Percentiles rank a stretch among this genome's conserved stretches.
phyloP scores from a whole-genome alignment of 148 eudicot genomes.

The Fagopyrum tataricum region DNA sequence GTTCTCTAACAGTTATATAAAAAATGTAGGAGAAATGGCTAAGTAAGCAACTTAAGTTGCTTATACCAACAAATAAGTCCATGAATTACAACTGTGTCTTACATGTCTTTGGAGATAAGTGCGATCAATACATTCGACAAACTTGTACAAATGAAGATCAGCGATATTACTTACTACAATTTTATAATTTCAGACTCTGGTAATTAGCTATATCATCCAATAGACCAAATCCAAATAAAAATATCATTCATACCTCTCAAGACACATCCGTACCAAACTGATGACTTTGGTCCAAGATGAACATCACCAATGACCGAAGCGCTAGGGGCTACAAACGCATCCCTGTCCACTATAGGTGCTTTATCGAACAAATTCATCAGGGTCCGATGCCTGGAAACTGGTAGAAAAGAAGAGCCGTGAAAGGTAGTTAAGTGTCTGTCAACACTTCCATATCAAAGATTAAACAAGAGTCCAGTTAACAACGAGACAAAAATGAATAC shows the following conservation, averaged over 20 bases:
- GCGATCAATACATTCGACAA: neutral
- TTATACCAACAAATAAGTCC: too few species aligned
- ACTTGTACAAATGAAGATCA: neutral
- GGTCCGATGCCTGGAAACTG: slow-evolving; percentile 79
- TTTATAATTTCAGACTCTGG: neutral
- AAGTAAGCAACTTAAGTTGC: too few species aligned
- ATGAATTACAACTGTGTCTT: too few species aligned
- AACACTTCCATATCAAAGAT: neutral
- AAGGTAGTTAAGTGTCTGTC: neutral
- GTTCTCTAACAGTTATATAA: too few species aligned
- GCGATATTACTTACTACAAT: neutral
- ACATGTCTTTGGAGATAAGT: neutral
- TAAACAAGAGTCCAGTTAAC: neutral
- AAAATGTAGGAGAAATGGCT: too few species aligned
- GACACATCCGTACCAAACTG: slow-evolving; percentile 92
- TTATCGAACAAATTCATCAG: slow-evolving; percentile 75
- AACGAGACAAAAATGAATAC: neutral
- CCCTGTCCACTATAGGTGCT: slow-evolving; percentile 68
- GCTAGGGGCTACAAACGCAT: slow-evolving; percentile 85
- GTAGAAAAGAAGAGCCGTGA: slow-evolving; percentile 9
- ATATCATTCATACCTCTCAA: slow-evolving; percentile 53
- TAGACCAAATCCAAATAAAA: neutral
- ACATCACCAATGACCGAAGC: slow-evolving; percentile 87
- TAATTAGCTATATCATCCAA: neutral
- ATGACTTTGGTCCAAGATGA: slow-evolving; percentile 57